Percentiles rank a stretch among this genome's conserved stretches.
These are phyloP conservation scores for Debaryomyces coudertii DNA, from an alignment of 1,139 yeast species.

Conservation along the genomic window DNA sequence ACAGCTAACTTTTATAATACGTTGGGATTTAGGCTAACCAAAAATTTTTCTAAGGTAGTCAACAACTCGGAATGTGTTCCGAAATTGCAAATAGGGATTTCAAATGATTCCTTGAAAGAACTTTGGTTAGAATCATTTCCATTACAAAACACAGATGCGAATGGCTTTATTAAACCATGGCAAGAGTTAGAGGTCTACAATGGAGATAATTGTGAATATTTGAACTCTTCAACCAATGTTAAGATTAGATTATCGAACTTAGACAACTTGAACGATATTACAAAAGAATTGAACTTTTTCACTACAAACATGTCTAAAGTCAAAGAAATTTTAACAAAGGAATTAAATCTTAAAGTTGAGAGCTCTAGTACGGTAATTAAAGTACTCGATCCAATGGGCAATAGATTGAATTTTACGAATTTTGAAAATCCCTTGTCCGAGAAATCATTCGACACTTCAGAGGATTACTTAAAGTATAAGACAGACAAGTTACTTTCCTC, in stretches of 20 bases:
- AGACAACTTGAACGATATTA: slow-evolving; percentile 27
- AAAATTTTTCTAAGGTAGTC: slow-evolving; percentile 54
- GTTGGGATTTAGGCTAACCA: slow-evolving; percentile 62
- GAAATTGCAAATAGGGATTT: slow-evolving; percentile 51
- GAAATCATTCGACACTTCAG: slow-evolving; percentile 31
- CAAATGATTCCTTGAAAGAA: slow-evolving; percentile 67
- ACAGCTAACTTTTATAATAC: slow-evolving; percentile 55
- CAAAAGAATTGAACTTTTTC: slow-evolving; percentile 52
- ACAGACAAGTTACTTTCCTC: slow-evolving; percentile 19
- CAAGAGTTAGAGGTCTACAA: slow-evolving; percentile 60
- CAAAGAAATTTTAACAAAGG: slow-evolving; percentile 33
- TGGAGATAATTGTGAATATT: slow-evolving; percentile 44
- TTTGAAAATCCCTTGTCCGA: slow-evolving; percentile 33
- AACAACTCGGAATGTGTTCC: slow-evolving; percentile 42
- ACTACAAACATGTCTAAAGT: slow-evolving; percentile 49
- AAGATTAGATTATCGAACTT: slow-evolving; percentile 58
- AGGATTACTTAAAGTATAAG: slow-evolving; percentile 29
- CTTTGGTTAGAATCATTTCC: slow-evolving; percentile 75
- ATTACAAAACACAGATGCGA: slow-evolving; percentile 49
- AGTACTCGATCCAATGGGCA: slow-evolving; percentile 61
- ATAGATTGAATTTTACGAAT: slow-evolving; percentile 49
- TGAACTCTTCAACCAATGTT: slow-evolving; percentile 41
- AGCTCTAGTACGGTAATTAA: slow-evolving; percentile 22
- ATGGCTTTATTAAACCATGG: slow-evolving; percentile 57
- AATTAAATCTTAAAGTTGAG: slow-evolving; percentile 20